Evolutionary conservation across 768 basidiomycete genomes (phyloP).

Genomic region (Tylopilus balloui): DNA sequence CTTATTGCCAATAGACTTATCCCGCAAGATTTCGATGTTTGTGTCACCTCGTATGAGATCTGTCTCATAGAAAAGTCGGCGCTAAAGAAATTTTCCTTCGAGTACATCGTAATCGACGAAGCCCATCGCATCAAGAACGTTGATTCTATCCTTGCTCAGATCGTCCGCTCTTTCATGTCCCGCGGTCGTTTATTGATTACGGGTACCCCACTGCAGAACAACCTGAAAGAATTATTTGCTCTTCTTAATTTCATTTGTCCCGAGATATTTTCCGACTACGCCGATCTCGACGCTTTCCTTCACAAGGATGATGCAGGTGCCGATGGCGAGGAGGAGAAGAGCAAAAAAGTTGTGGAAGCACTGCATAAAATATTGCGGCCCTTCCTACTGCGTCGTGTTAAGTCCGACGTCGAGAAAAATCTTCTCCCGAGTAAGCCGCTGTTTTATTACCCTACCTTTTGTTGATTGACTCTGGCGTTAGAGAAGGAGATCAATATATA

Average conservation of each 20-base stretch:
- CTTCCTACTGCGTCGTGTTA: conserved; percentile 90
- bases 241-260: conserved; percentile 94
- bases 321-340: conserved; percentile 74
- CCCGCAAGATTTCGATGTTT: conserved; percentile 86
- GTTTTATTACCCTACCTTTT: neutral
- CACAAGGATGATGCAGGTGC: conserved; percentile 74
- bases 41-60: conserved; percentile 96
- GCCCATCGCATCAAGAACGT: conserved; percentile 99
- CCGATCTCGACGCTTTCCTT: conserved; percentile 90
- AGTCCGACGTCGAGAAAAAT: conserved; percentile 95
- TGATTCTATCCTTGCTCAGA: conserved; percentile 91
- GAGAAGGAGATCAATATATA: conserved; percentile 99
- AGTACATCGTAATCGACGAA: conserved; percentile 98
- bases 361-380: conserved; percentile 95
- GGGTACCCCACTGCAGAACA: conserved; percentile 96
- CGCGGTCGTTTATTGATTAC: conserved; percentile 92
- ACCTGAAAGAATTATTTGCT: conserved; percentile 91
- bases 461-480: conserved; percentile 25
- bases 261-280: conserved; percentile 89
- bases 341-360: conserved; percentile 92
- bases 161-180: conserved; percentile 85
- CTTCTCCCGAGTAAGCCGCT: conserved; percentile 72
- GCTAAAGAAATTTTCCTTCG: conserved; percentile 92
- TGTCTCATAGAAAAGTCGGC: conserved; percentile 92
- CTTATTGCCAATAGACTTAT: conserved; percentile 77